Conservation (phyloP, 2,329 filamentous ascomycete species). For the Pseudogymnoascus sp. region DNA sequence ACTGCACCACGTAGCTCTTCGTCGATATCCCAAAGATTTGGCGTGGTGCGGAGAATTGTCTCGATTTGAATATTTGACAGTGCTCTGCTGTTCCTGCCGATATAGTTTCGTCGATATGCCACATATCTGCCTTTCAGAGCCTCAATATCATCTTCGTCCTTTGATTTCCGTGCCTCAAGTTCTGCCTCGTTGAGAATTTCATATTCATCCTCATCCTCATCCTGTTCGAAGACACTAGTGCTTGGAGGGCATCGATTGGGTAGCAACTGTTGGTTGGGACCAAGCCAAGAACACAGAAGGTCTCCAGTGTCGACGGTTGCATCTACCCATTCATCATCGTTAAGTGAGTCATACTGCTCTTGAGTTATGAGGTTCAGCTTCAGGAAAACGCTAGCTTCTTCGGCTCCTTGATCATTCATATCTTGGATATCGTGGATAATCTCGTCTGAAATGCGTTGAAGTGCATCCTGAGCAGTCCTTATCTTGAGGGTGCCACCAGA, state of each 20-base stretch:
- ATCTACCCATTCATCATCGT: constrained; percentile 34
- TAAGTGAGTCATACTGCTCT: constrained; percentile 56
- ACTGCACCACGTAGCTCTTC: constrained; percentile 21
- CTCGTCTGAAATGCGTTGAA: constrained; percentile 12
- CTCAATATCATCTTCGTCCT: constrained; percentile 17
- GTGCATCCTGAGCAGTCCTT: constrained; percentile 23
- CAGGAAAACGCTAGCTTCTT: constrained; percentile 49
- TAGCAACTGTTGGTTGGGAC: constrained; percentile 17
- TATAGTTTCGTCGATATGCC: constrained; percentile 20
- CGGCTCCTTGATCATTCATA: constrained; percentile 28
- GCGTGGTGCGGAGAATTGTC: constrained; percentile 15
- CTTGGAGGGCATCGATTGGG: constrained; percentile 21
- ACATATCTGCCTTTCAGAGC: constrained; percentile 22
- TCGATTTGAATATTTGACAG: constrained; percentile 17
- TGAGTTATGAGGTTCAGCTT: constrained; percentile 51
- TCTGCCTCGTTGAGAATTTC: constrained; percentile 23
- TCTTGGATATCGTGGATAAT: not conserved
- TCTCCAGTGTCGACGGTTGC: not conserved
- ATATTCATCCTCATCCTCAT: constrained; percentile 21
- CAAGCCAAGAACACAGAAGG: constrained; percentile 20
- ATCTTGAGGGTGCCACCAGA: no score
- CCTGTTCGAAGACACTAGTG: constrained; percentile 22
- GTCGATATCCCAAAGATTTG: constrained; percentile 25
- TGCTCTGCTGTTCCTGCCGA: constrained; percentile 18
- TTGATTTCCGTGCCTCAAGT: constrained; percentile 15